A percentile compares a stretch with the other conserved stretches of the same genome.
These are phyloP conservation scores for Diplodia mutila DNA, from an alignment of 2,329 filamentous ascomycete species.

Conservation along the genomic window DNA sequence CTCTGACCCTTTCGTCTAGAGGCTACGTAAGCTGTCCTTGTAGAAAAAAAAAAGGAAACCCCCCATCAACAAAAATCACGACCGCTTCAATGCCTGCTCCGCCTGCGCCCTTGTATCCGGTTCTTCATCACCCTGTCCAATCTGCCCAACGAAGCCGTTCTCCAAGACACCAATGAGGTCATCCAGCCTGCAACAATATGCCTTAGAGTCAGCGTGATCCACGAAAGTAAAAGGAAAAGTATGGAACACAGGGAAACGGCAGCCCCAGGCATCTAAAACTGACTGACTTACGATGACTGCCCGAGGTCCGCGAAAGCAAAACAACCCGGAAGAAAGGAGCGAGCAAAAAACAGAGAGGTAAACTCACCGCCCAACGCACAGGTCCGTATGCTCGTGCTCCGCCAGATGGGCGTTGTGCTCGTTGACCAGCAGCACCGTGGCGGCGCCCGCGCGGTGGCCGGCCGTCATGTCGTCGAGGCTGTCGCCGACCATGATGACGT, in stretches of 20 bases:
- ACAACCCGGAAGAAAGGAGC: background rate
- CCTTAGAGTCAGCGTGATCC: background rate
- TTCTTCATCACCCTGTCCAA: slow-evolving; percentile 34
- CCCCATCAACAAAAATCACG: background rate
- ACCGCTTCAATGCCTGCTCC: slow-evolving; percentile 30
- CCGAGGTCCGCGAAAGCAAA: background rate
- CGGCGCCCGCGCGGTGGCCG: slow-evolving; percentile 78
- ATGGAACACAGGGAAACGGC: no score
- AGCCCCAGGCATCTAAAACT: no score
- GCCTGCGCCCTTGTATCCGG: slow-evolving; percentile 35
- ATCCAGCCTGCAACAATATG: slow-evolving; percentile 59
- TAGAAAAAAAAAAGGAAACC: background rate
- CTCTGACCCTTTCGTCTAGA: background rate
- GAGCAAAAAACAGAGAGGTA: background rate
- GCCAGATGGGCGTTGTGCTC: slow-evolving; percentile 74
- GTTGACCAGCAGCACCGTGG: slow-evolving; percentile 86
- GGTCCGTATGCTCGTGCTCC: slow-evolving; percentile 74
- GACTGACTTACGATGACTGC: no score
- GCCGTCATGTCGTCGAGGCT: slow-evolving; percentile 93
- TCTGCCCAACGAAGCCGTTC: slow-evolving; percentile 66
- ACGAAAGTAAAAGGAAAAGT: background rate
- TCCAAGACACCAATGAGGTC: slow-evolving; percentile 78
- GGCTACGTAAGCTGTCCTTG: background rate
- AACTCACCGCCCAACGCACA: slow-evolving; percentile 61
- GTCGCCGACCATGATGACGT: slow-evolving; percentile 60